Percentiles rank a stretch among this genome's conserved stretches.
Conservation (phyloP, 1,284 basidiomycete species). For the Moesziomyces antarcticus region DNA sequence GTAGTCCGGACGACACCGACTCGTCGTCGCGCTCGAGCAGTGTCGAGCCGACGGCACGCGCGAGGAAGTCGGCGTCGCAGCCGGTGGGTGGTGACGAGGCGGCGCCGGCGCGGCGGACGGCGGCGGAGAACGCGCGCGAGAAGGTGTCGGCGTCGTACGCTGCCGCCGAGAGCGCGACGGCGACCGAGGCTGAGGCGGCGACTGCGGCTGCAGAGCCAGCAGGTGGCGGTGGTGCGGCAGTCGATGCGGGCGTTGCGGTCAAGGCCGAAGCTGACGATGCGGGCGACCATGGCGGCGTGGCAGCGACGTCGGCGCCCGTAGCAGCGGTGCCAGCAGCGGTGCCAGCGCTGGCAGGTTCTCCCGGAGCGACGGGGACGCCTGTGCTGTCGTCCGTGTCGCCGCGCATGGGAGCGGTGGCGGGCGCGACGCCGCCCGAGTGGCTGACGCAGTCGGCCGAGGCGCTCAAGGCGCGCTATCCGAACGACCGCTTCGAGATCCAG, state of each 20-base stretch:
- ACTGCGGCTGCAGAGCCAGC: conserved; percentile 65
- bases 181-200: conserved; percentile 24
- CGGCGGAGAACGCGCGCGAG: conserved; percentile 29
- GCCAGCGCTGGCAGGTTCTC: conserved; percentile 67
- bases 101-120: conserved; percentile 60
- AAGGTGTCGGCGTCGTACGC: conserved; percentile 26
- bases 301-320: conserved; percentile 11
- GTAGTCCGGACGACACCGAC: conserved; percentile 57
- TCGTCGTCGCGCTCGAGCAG: conserved; percentile 46
- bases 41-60: conserved; percentile 29
- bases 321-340: conserved; percentile 23
- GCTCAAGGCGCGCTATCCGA: conserved; percentile 79
- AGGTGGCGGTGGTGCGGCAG: not conserved
- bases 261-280: conserved; percentile 18
- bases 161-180: conserved; percentile 19
- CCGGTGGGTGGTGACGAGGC: conserved; percentile 75
- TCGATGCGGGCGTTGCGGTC: not conserved
- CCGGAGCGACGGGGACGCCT: conserved; percentile 8
- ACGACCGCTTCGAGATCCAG: conserved; percentile 76
- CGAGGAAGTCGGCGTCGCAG: conserved; percentile 40
- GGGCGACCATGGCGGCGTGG: conserved; percentile 1
- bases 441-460: conserved; percentile 74
- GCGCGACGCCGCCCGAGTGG: conserved; percentile 74
- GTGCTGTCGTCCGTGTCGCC: conserved; percentile 33
- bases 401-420: conserved; percentile 23